phyloP scores from a whole-genome alignment of 495 filamentous ascomycete genomes.

The Daldinia concentrica region DNA sequence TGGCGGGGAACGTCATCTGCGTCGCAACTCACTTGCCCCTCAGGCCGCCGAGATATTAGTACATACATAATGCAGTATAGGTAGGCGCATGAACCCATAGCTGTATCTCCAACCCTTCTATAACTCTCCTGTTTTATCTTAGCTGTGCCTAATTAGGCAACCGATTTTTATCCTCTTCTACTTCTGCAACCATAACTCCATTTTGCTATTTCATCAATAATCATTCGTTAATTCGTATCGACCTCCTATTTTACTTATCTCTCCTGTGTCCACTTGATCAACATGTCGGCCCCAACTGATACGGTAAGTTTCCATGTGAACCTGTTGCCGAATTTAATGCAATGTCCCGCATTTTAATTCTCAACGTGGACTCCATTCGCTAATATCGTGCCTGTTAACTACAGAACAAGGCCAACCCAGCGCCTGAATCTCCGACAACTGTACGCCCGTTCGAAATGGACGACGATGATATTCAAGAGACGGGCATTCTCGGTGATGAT shows the following conservation, averaged over 20 bases:
- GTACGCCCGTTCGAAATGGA: conserved; percentile 85
- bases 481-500: conserved; percentile 56
- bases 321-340: not conserved
- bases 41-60: conserved; percentile 21
- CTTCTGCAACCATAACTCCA: conserved; percentile 7
- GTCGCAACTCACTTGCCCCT: conserved; percentile 44
- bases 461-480: conserved; percentile 80
- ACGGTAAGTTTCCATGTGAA: conserved; percentile 46
- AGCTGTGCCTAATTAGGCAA: conserved; percentile 9
- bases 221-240: conserved; percentile 4
- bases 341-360: conserved; percentile 2
- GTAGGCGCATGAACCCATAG: conserved; percentile 18
- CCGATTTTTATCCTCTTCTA: conserved; percentile 4
- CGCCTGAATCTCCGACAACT: conserved; percentile 84
- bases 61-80: not conserved
- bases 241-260: not conserved
- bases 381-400: conserved; percentile 13
- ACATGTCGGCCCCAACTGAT: conserved; percentile 55
- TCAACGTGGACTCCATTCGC: conserved; percentile 2
- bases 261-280: conserved; percentile 9
- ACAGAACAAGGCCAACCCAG: conserved; percentile 49
- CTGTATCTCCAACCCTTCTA: conserved; percentile 8
- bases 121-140: conserved; percentile 33
- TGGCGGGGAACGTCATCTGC: conserved; percentile 44
- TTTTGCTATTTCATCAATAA: conserved; percentile 9